Evolutionary conservation across 768 basidiomycete genomes (phyloP).

Genomic region (Pleurotus eryngii): DNA sequence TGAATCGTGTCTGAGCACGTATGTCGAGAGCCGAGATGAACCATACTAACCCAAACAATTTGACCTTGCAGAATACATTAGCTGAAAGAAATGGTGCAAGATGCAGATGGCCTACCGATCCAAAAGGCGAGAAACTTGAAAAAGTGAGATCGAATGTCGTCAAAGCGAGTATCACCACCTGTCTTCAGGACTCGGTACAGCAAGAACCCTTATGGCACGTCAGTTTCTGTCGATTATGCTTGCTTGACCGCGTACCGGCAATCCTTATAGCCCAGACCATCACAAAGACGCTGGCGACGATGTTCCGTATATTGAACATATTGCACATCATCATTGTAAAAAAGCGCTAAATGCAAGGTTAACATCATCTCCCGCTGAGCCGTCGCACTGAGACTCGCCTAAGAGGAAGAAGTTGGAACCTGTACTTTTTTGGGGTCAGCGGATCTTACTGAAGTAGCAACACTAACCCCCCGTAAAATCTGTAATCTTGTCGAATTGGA

Average conservation of each 20-base stretch:
- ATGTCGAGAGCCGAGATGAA: background rate
- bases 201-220: slow-evolving; percentile 44
- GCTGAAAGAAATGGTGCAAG: background rate
- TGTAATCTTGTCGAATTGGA: slow-evolving; percentile 73
- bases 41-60: slow-evolving; percentile 52
- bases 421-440: slow-evolving; percentile 1
- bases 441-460: background rate
- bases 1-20: background rate
- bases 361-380: background rate
- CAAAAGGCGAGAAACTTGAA: slow-evolving; percentile 64
- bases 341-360: slow-evolving; percentile 38
- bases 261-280: slow-evolving; percentile 67
- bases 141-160: slow-evolving; percentile 63
- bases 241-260: slow-evolving; percentile 33
- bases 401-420: slow-evolving; percentile 70
- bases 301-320: slow-evolving; percentile 56
- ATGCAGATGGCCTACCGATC: slow-evolving; percentile 34
- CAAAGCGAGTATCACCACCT: slow-evolving; percentile 64
- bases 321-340: slow-evolving; percentile 61
- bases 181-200: slow-evolving; percentile 68
- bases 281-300: slow-evolving; percentile 53
- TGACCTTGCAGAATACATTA: slow-evolving; percentile 34
- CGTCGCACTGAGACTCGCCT: slow-evolving; percentile 28
- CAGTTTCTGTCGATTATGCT: background rate
- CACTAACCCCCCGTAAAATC: slow-evolving; percentile 58